Evolutionary conservation across 2,329 filamentous ascomycete species (phyloP).

Genomic region (Paecilomyces niveus): DNA sequence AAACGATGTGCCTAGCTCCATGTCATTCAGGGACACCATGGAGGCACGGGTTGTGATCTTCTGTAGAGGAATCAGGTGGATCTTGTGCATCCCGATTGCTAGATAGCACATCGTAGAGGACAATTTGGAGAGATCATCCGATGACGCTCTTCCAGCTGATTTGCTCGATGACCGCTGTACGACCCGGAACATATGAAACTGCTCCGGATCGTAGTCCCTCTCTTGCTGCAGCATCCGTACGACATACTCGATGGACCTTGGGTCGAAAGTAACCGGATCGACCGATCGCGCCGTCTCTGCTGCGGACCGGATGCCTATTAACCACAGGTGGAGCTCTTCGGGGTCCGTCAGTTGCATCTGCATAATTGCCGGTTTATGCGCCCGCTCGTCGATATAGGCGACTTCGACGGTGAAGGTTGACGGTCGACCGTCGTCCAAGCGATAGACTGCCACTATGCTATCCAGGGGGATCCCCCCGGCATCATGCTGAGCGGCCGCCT

Average conservation of each 20-base stretch:
- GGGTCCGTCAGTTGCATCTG: constrained; percentile 58
- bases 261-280: constrained; percentile 48
- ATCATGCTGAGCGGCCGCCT: constrained; percentile 49
- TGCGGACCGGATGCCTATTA: constrained; percentile 54
- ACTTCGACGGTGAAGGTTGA: constrained; percentile 61
- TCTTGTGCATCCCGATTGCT: constrained; percentile 61
- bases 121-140: constrained; percentile 60
- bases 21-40: constrained; percentile 46
- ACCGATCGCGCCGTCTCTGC: constrained; percentile 49
- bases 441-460: constrained; percentile 61
- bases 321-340: constrained; percentile 60
- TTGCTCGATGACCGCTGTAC: constrained; percentile 57
- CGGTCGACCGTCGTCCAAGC: constrained; percentile 57
- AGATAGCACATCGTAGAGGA: constrained; percentile 61
- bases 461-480: constrained; percentile 52
- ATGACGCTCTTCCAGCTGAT: constrained; percentile 49
- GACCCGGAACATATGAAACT: constrained; percentile 63
- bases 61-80: constrained; percentile 61
- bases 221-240: constrained; percentile 57
- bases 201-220: constrained; percentile 60
- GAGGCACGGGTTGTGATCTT: constrained; percentile 50
- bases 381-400: constrained; percentile 60
- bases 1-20: constrained; percentile 48
- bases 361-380: constrained; percentile 53
- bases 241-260: constrained; percentile 55